These are phyloP conservation scores for Carpinus fangiana DNA, from an alignment of 306 rosid species.

Conservation along the genomic window DNA sequence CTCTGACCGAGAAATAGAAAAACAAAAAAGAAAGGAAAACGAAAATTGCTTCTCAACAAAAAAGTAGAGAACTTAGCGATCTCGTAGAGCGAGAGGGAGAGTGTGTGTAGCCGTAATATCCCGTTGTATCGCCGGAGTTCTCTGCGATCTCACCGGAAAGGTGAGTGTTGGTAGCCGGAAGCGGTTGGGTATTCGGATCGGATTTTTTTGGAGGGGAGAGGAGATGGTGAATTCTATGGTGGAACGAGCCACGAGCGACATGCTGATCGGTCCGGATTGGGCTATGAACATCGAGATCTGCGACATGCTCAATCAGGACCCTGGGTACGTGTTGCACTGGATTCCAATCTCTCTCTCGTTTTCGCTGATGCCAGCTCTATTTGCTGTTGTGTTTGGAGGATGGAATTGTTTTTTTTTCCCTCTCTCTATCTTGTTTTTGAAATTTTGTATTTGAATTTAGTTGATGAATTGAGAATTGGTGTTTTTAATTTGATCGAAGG, in stretches of 20 bases:
- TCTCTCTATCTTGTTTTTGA: background rate
- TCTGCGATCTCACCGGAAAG: slow-evolving; percentile 24
- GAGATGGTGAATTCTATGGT: slow-evolving; percentile 91
- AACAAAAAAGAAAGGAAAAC: background rate
- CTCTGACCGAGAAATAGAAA: background rate
- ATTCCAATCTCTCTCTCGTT: slow-evolving; percentile 26
- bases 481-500: slow-evolving; percentile 22
- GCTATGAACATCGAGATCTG: slow-evolving; percentile 99
- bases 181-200: slow-evolving; percentile 28
- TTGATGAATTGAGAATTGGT: background rate
- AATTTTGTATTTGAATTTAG: background rate
- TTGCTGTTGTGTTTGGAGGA: background rate
- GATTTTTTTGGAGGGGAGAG: slow-evolving; percentile 31
- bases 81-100: slow-evolving; percentile 22
- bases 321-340: slow-evolving; percentile 60
- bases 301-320: slow-evolving; percentile 83
- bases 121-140: slow-evolving; percentile 29
- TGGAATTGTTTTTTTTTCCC: slow-evolving; percentile 2
- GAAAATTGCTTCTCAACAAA: slow-evolving; percentile 28
- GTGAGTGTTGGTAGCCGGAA: slow-evolving; percentile 31
- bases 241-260: slow-evolving; percentile 91
- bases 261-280: slow-evolving; percentile 99
- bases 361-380: background rate
- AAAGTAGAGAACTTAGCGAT: slow-evolving; percentile 38
- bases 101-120: slow-evolving; percentile 33